Evolutionary conservation across 2,329 filamentous ascomycete species (phyloP), one percentile per base, ranked within the genome.

Genomic region (Didymellaceae sp.): DNA sequence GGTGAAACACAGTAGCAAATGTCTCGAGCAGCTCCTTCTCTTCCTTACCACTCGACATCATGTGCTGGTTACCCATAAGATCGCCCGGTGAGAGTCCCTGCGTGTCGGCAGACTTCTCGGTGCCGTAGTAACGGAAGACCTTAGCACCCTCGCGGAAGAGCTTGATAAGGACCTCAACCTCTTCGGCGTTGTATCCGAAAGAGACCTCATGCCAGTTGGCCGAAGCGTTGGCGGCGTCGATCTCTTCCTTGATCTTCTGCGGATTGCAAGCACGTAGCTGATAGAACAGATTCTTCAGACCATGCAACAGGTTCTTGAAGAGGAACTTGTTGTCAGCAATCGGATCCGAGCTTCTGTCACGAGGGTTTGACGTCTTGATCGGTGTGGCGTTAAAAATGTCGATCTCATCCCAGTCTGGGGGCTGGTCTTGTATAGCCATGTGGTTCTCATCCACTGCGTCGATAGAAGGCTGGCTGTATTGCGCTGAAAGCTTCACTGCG

Each of bases 1-100:
- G 95, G 71, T 99, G 94, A 70, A 99, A 99, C 21, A 99, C 92
- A 0, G 94, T 97, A 2, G 93, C 94, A 71, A 99, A 99, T 2
- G 91, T 96, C 77, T 99, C 95, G 6, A 99, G 81, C 7, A 99
- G 81, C 45, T 99, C 94, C 72, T 99, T 99, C 74, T 99, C 95
- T 69, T 99, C 95, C 65, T 96, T 95, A 54, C 86, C 89, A 71
- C 91, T 96, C 0, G 91, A 93, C 32, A 94, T 86, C 83, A 96
- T 96, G 71, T 96, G 95, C 65, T 96, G 90, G 63, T 94, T 96
- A 14, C 91, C 90, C 81, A 96, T 90, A 65, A 94, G 91, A 70
- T 97, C 93, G 34, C 94, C 89, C 0, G 91, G 88, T 0, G 91
- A 92, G 43, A 88, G 83, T 64, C 90, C 89, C 50, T 87, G 85